phyloP scores from a whole-genome alignment of 2,329 filamentous ascomycete species.

The Penicillium polonicum region DNA sequence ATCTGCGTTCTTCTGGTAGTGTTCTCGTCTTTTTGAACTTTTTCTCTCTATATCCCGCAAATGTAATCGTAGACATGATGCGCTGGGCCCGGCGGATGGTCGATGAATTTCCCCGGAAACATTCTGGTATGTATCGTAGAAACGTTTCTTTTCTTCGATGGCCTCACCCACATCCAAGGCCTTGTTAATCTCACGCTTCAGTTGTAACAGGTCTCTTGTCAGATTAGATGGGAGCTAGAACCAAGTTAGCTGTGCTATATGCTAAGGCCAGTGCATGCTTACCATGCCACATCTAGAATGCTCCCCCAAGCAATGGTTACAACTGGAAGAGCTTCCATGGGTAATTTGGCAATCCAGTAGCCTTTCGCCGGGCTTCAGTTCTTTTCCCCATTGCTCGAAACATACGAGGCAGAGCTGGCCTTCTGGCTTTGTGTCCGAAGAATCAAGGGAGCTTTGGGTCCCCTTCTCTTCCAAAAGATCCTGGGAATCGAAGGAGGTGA shows the following conservation, averaged over 20 bases:
- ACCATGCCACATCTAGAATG: neutral
- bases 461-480: neutral
- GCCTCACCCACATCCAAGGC: neutral
- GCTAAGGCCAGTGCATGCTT: neutral
- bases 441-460: neutral
- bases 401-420: neutral
- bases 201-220: neutral
- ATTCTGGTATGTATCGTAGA: neutral
- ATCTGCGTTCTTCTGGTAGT: neutral
- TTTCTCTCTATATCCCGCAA: neutral
- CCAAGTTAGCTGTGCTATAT: neutral
- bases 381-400: neutral
- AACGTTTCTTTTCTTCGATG: neutral
- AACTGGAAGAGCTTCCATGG: neutral
- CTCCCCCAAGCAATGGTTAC: neutral
- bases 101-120: neutral
- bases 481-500: neutral
- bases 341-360: neutral
- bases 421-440: neutral
- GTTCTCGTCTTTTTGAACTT: neutral
- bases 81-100: neutral
- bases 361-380: neutral
- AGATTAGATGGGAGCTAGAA: neutral
- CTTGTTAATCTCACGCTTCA: neutral
- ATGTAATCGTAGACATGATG: neutral